Evolutionary conservation across 352 stramenopile species (phyloP), one percentile per base, ranked within the genome.

Genomic region (Pythium aristosporum): DNA sequence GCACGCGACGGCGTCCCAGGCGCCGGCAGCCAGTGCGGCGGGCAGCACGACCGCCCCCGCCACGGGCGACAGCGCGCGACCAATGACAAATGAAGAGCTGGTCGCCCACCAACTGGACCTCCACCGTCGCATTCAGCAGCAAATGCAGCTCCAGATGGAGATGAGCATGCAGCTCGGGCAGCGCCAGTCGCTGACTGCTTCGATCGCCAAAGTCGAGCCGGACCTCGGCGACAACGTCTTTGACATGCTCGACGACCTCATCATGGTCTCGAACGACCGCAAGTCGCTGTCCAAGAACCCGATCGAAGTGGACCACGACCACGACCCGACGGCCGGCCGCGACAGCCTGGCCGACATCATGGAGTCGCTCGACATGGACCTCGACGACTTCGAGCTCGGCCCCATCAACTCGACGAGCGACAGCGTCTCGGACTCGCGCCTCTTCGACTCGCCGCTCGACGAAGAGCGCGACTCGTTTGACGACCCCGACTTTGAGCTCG

Each of bases 131-230:
- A 94, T 94, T 48, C 85, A 94, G 74, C 78, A 92, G 63, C 85
- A 94, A 65, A 94, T 94, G 82, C 80, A 92, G 69, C 62, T 92
- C 34, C 85, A 94, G 63, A 89, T 89, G 76, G 85, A 94, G 72
- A 91, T 94, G 80, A 92, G 77, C 61, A 63, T 87, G 63, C 80
- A 92, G 65, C 71, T 94, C 54, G 74, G 77, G 16, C 67, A 75
- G 61, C 74, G 75, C 13, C 68, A 72, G 63, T 85, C 76, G 36
- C 82, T 91, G 47, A 88, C 82, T 46, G 71, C 81, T 12, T 83
- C 75, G 10, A 76, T 91, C 21, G 63, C 65, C 36, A 89, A 89
- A 61, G 80, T 94, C 44, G 85, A 94, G 69, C 82, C 85, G 2
- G 85, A 94, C 60, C 66, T 92, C 28, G 82, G 81, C 37, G 85